Percentiles rank a stretch among this genome's conserved stretches.
These are phyloP conservation scores for Teratosphaeria destructans DNA, from an alignment of 2,329 filamentous ascomycete species.

Conservation along the genomic window DNA sequence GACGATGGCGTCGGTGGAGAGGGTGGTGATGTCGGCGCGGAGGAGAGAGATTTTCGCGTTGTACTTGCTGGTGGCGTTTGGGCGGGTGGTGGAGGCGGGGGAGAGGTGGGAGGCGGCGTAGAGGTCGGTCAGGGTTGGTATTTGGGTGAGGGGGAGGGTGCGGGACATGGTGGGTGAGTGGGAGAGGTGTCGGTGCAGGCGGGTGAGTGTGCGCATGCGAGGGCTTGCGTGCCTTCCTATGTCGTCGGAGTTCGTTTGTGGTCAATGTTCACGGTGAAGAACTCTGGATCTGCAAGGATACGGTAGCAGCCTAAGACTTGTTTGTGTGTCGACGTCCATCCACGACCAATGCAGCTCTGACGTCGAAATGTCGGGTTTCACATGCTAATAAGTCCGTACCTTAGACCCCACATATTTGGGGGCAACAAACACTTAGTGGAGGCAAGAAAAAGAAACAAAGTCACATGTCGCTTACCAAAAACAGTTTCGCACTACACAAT, in stretches of 20 bases:
- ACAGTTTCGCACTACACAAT: not conserved
- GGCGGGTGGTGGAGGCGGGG: constrained; percentile 18
- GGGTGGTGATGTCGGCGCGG: constrained; percentile 69
- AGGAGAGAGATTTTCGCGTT: constrained; percentile 64
- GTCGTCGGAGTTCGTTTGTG: not conserved
- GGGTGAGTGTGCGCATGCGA: constrained; percentile 1
- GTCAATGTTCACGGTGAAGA: not conserved
- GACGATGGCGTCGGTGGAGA: constrained; percentile 73
- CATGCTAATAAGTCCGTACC: not conserved
- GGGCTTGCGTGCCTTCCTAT: not conserved
- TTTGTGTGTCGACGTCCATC: not conserved
- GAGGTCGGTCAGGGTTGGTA: constrained; percentile 54
- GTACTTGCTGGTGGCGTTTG: constrained; percentile 39
- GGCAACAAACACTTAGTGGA: not conserved
- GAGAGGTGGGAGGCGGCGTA: constrained; percentile 50
- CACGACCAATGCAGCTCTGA: not conserved
- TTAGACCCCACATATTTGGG: not conserved
- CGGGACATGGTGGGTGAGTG: constrained; percentile 6
- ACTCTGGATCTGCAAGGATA: not conserved
- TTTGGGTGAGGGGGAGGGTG: constrained; percentile 38
- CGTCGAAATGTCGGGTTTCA: not conserved
- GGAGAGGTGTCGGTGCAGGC: not conserved
- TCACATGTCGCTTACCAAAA: not conserved
- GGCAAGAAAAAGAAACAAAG: not conserved
- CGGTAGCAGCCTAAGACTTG: not conserved